Base-by-base conservation (phyloP, 495 filamentous ascomycete species). In the Cairneyella variabilis region DNA sequence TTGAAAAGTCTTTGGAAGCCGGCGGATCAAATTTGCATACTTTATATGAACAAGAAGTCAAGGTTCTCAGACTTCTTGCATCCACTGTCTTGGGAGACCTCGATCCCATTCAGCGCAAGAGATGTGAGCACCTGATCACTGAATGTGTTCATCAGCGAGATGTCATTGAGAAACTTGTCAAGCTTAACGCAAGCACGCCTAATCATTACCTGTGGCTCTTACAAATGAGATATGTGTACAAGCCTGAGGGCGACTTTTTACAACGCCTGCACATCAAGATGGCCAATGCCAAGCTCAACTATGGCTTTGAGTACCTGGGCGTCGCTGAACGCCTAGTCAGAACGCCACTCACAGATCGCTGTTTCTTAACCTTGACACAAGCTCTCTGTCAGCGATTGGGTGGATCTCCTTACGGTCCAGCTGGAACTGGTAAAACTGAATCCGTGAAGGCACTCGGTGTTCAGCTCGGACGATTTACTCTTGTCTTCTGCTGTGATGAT, bases 351-450 rank as follows among this genome's bases (percentile, higher is more conserved):
- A 99, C 93, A 7, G 93, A 99, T 64, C 86, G 95, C 41, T 99
- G 93, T 72, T 99, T 97, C 80, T 80, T 97, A 41, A 99, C 93
- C 9, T 80, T 97, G 25, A 97, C 90, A 17, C 93, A 97, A 73
- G 93, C 93, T 5, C 78, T 97, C 37, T 95, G 88, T 64, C 93
- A 99, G 65, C 81, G 91, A 64, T 81, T 99, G 36, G 93, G 93
- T 69, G 93, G 93, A 39, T 99, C 93, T 39, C 93, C 93, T 3
- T 99, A 99, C 63, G 93, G 93, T 23, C 93, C 93, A 34, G 93
- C 93, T 36, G 93, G 93, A 73, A 99, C 93, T n/a, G 93, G 93
- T 65, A 99, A 99, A 70, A 99, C 93, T 0, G 93, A 99, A 64
- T 97, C 93, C 0, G 93, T 99, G 62, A 99, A 99, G 70, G 93